Conservation (phyloP, 768 basidiomycete species). For the Tricholoma furcatifolium region DNA sequence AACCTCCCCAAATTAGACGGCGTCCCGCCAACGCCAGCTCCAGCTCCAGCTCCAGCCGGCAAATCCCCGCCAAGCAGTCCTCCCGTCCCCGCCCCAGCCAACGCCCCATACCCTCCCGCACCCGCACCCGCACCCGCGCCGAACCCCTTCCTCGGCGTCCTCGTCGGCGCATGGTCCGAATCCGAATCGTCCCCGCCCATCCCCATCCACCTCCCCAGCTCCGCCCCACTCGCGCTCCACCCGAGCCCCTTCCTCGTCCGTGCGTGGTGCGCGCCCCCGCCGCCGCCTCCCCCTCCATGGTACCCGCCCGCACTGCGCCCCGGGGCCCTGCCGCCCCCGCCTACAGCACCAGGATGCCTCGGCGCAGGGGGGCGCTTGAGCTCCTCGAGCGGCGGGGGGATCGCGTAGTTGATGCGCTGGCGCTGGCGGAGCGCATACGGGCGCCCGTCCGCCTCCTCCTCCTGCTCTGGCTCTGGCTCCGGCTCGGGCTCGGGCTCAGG, state of each 20-base stretch:
- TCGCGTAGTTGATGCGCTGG: slow-evolving; percentile 73
- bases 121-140: slow-evolving; percentile 56
- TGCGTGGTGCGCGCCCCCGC: slow-evolving; percentile 11
- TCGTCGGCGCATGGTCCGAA: slow-evolving; percentile 63
- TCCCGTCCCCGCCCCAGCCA: slow-evolving; percentile 41
- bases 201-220: slow-evolving; percentile 77
- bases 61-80: slow-evolving; percentile 66
- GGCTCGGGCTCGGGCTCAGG: slow-evolving; percentile 42
- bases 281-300: slow-evolving; percentile 31
- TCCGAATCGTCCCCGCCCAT: slow-evolving; percentile 76
- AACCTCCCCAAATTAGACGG: slow-evolving; percentile 87
- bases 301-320: slow-evolving; percentile 21
- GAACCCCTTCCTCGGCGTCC: slow-evolving; percentile 70
- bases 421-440: slow-evolving; percentile 70
- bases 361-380: slow-evolving; percentile 45
- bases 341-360: slow-evolving; percentile 30
- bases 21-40: no score
- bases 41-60: slow-evolving; percentile 60
- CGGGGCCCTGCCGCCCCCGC: slow-evolving; percentile 20
- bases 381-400: slow-evolving; percentile 80
- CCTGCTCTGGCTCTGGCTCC: slow-evolving; percentile 44
- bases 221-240: slow-evolving; percentile 80
- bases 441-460: slow-evolving; percentile 51
- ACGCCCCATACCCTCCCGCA: slow-evolving; percentile 49
- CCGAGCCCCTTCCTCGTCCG: slow-evolving; percentile 49